Conservation (phyloP, 2,329 filamentous ascomycete species). For the Teratosphaeriaceae sp. region DNA sequence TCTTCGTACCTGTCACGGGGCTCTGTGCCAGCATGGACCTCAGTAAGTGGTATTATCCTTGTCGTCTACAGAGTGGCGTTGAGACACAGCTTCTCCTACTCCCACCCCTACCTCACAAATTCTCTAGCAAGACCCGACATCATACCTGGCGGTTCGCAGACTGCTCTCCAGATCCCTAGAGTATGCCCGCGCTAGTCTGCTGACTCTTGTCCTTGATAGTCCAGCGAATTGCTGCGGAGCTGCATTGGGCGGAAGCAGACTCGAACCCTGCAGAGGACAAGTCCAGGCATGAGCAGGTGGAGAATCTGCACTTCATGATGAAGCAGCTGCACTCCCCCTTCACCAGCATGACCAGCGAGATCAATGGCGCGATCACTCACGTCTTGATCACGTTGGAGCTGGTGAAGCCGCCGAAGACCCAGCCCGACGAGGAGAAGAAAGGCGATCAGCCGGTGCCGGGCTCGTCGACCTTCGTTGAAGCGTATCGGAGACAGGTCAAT, state of each 20-base stretch:
- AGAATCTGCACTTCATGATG: constrained; percentile 60
- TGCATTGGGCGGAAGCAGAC: constrained; percentile 39
- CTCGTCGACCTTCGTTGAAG: constrained; percentile 49
- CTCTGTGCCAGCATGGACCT: constrained; percentile 65
- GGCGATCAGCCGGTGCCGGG: constrained; percentile 47
- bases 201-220: too few relatives aligned
- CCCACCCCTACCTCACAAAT: too few relatives aligned
- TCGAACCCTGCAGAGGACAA: constrained; percentile 12
- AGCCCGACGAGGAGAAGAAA: constrained; percentile 32
- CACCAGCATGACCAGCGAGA: constrained; percentile 52
- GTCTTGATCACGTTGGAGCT: constrained; percentile 50
- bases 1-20: constrained; percentile 61
- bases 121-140: too few relatives aligned
- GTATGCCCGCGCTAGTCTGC: too few relatives aligned
- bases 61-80: too few relatives aligned
- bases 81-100: too few relatives aligned
- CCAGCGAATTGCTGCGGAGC: constrained; percentile 53
- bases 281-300: constrained; percentile 16
- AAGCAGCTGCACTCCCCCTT: constrained; percentile 62
- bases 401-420: constrained; percentile 30
- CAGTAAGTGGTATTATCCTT: too few relatives aligned
- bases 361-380: constrained; percentile 62
- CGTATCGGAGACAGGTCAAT: constrained; percentile 48
- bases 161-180: too few relatives aligned
- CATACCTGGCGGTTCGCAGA: too few relatives aligned